These are phyloP conservation scores for Agaricus blazei DNA, from an alignment of 768 basidiomycete genomes.

Conservation along the genomic window DNA sequence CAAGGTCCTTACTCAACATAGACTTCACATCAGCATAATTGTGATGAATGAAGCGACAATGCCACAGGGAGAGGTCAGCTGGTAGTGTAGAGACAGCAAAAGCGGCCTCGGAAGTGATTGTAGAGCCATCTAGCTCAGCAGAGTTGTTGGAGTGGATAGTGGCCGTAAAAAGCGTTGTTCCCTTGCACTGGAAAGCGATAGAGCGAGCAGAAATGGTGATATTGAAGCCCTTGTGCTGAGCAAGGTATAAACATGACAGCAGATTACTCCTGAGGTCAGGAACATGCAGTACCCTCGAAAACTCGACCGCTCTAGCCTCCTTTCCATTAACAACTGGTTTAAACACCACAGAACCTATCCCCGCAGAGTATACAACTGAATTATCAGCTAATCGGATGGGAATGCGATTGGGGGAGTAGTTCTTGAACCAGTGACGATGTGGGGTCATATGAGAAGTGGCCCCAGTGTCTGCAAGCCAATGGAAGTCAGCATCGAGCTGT, in stretches of 20 bases:
- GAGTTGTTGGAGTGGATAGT: too few species aligned
- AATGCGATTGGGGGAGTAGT: not conserved
- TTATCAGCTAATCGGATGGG: conserved; percentile 14
- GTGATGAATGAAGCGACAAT: too few species aligned
- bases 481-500: not conserved
- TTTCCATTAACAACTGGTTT: conserved; percentile 5
- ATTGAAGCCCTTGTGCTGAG: too few species aligned
- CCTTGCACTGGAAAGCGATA: too few species aligned
- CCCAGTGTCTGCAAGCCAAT: conserved; percentile 15
- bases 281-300: conserved; percentile 13
- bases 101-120: too few species aligned
- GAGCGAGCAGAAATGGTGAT: too few species aligned
- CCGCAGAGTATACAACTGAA: conserved; percentile 7
- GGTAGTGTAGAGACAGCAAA: too few species aligned
- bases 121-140: too few species aligned
- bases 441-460: conserved; percentile 17
- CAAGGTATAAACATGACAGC: conserved; percentile 3
- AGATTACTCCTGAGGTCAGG: conserved; percentile 14
- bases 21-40: too few species aligned
- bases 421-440: conserved; percentile 10
- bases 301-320: conserved; percentile 6
- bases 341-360: conserved; percentile 9
- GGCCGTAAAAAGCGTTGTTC: too few species aligned
- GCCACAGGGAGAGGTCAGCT: too few species aligned
- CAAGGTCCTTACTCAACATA: too few species aligned